phyloP scores from a whole-genome alignment of 2,329 filamentous ascomycete genomes.

The Aureobasidium subglaciale region DNA sequence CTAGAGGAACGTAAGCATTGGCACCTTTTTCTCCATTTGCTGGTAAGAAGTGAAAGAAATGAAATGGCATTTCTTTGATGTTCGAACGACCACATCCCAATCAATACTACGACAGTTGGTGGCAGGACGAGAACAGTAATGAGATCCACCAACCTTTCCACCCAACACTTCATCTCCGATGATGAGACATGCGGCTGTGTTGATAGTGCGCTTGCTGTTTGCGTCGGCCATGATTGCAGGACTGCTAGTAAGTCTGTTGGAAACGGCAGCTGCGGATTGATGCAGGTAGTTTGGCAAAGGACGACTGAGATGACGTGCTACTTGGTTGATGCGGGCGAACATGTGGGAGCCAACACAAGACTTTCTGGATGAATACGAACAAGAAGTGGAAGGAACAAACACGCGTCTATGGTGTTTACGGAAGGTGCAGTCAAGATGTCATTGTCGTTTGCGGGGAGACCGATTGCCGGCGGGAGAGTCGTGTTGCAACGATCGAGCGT shows the following conservation, averaged over 20 bases:
- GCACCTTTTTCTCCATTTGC: neutral
- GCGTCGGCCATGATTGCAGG: conserved; percentile 40
- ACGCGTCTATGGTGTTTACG: neutral
- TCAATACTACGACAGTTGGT: neutral
- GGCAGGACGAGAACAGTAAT: neutral
- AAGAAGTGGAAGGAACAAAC: neutral
- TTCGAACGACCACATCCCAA: neutral
- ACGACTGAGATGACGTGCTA: conserved; percentile 64
- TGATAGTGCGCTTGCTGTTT: conserved; percentile 61
- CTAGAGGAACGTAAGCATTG: conserved; percentile 29
- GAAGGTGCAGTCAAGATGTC: conserved; percentile 14
- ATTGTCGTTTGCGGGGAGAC: conserved; percentile 6
- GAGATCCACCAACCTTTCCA: conserved; percentile 62
- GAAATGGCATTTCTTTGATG: neutral
- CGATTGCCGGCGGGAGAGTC: conserved; percentile 7
- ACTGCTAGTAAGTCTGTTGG: conserved; percentile 2
- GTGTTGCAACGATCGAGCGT: neutral
- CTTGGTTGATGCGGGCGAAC: conserved; percentile 68
- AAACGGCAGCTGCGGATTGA: conserved; percentile 35
- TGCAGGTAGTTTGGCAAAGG: conserved; percentile 53
- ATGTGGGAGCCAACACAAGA: conserved; percentile 40
- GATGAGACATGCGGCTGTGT: conserved; percentile 85
- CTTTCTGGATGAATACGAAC: neutral
- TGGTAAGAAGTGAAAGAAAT: too few relatives aligned
- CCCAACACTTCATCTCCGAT: conserved; percentile 97